Evolutionary conservation across 306 rosid species (phyloP).

Genomic region (Hippophae tibetana): DNA sequence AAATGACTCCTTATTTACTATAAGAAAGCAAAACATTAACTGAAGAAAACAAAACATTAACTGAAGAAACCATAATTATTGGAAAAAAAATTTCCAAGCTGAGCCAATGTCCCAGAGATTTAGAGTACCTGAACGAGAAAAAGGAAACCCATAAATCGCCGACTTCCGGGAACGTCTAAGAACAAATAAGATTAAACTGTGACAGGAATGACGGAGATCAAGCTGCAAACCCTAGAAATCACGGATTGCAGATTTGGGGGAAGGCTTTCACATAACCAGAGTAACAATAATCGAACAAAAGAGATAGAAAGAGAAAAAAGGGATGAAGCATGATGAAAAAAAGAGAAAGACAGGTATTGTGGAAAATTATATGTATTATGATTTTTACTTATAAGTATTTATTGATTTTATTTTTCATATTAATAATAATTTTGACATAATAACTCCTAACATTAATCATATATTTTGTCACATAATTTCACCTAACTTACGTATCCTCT

Average conservation of each 20-base stretch:
- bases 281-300: background rate
- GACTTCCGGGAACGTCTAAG: background rate
- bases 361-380: no score
- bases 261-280: background rate
- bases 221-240: constrained; percentile 55
- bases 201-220: constrained; percentile 15
- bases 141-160: background rate
- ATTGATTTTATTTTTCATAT: no score
- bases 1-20: background rate
- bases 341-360: no score
- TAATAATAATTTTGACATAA: no score
- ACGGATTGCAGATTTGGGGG: constrained; percentile 31
- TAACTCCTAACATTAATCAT: no score
- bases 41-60: background rate
- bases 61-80: background rate
- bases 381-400: no score
- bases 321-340: no score
- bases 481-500: no score
- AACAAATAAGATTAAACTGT: constrained; percentile 7
- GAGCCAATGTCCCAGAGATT: constrained; percentile 21
- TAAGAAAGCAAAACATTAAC: no score
- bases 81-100: constrained; percentile 18
- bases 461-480: no score
- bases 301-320: background rate
- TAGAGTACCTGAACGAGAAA: constrained; percentile 5